Conservation (phyloP, 2,329 filamentous ascomycete genomes). For the Blumeriella jaapii region DNA sequence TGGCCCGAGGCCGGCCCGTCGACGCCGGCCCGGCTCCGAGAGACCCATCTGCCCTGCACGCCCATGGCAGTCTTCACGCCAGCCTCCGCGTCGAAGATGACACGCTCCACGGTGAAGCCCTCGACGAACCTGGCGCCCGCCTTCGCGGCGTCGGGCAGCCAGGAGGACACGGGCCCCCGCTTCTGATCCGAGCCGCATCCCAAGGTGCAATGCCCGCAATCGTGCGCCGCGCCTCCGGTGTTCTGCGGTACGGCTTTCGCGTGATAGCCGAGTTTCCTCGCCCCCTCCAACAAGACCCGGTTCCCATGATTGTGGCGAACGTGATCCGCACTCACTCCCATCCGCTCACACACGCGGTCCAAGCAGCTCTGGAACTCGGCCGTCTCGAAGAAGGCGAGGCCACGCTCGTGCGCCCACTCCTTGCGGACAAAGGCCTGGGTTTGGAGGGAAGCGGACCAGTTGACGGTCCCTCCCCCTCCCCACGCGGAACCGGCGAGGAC, state of each 20-base stretch:
- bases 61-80: constrained; percentile 50
- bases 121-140: constrained; percentile 76
- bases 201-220: constrained; percentile 54
- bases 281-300: constrained; percentile 60
- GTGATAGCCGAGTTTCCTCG: constrained; percentile 60
- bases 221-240: constrained; percentile 59
- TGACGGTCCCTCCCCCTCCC: constrained; percentile 81
- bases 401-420: constrained; percentile 62
- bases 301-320: constrained; percentile 67
- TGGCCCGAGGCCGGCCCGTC: constrained; percentile 38
- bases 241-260: constrained; percentile 68
- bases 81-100: constrained; percentile 51
- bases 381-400: constrained; percentile 63
- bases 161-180: constrained; percentile 65
- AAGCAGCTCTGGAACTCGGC: constrained; percentile 65
- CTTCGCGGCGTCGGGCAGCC: constrained; percentile 66
- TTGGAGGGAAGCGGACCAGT: constrained; percentile 42
- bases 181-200: constrained; percentile 60
- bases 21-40: constrained; percentile 39
- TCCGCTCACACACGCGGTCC: constrained; percentile 65
- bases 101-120: constrained; percentile 60
- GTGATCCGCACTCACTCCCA: constrained; percentile 58
- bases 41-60: constrained; percentile 49
- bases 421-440: constrained; percentile 66
- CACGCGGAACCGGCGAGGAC: constrained; percentile 61